Evolutionary conservation across 1,139 yeast genomes (phyloP), one percentile per base, ranked within the genome.

Genomic region (Hemisphaericaspora subhashii): DNA sequence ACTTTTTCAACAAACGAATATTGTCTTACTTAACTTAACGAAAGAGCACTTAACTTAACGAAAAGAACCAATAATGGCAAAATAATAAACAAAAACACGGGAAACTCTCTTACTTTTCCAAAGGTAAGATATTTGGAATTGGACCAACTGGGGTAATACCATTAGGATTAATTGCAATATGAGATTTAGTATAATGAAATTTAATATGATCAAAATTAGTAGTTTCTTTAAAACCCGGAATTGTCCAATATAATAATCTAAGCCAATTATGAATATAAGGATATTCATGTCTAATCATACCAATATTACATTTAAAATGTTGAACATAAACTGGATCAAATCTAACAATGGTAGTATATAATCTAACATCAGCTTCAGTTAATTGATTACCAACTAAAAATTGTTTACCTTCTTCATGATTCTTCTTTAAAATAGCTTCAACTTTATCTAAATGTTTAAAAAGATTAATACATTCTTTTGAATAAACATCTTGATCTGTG

Each of bases 91-190:
- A n/a, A n/a, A n/a, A n/a, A n/a, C n/a, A n/a, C n/a, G n/a, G n/a
- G 13, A 5, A 14, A 9, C 10, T 25, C 21, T 16, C 48, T 35
- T 57, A 53, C 23, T 33, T 27, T 13, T 46, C 48, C 39, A 58
- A 52, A 12, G 64, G 66, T 46, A 70, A 57, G 45, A 88, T 85
- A 54, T 86, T 66, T 28, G 96, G 96, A 35, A 83, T 53, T 14
- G 98, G 98, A 3, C 98, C 98, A 32, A 84, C 58, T 6, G 98
- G 95, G 2, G 96, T 86, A 48, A 92, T 84, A 2, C 85, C 83
- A 46, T 72, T 66, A 6, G 96, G 97, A 59, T 92, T 92, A 60
- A 88, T 84, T 38, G 74, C 75, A 39, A 76, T 60, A 61, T 90
- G 98, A 16, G 94, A 82, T 62, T 75, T 79, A 37, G 96, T 88